Conservation (phyloP, 2,329 filamentous ascomycete species). For the Furcasterigmium sp. region DNA sequence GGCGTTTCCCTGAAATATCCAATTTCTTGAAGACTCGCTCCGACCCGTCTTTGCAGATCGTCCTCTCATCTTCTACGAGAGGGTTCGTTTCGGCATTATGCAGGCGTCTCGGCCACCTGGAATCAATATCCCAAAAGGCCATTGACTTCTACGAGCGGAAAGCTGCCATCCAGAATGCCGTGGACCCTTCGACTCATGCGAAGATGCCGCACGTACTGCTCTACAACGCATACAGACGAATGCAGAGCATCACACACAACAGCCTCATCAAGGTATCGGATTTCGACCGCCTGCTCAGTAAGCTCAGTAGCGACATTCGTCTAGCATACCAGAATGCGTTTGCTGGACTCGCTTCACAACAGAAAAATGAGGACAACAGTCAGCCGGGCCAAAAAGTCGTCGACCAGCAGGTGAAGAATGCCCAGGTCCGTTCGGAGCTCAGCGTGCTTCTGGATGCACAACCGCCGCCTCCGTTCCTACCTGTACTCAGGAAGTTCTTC, state of each 20-base stretch:
- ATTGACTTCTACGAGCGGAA: slow-evolving; percentile 44
- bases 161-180: slow-evolving; percentile 30
- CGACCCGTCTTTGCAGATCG: slow-evolving; percentile 54
- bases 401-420: slow-evolving; percentile 37
- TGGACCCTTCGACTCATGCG: slow-evolving; percentile 29
- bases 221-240: slow-evolving; percentile 49
- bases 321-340: slow-evolving; percentile 42
- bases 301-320: slow-evolving; percentile 43
- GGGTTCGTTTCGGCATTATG: slow-evolving; percentile 66
- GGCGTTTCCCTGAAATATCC: slow-evolving; percentile 43
- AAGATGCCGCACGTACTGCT: slow-evolving; percentile 45
- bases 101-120: slow-evolving; percentile 56
- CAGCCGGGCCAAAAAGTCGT: slow-evolving; percentile 31
- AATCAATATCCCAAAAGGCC: slow-evolving; percentile 41
- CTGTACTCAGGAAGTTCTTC: slow-evolving; percentile 63
- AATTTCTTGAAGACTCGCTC: slow-evolving; percentile 48
- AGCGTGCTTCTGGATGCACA: slow-evolving; percentile 43
- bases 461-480: slow-evolving; percentile 41
- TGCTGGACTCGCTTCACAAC: slow-evolving; percentile 37
- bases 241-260: slow-evolving; percentile 44
- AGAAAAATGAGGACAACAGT: slow-evolving; percentile 22
- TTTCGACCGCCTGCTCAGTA: slow-evolving; percentile 56
- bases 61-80: slow-evolving; percentile 71
- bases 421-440: slow-evolving; percentile 45
- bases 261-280: slow-evolving; percentile 53